Conservation (phyloP, 495 filamentous ascomycete genomes). For the Aspergillus baeticus region DNA sequence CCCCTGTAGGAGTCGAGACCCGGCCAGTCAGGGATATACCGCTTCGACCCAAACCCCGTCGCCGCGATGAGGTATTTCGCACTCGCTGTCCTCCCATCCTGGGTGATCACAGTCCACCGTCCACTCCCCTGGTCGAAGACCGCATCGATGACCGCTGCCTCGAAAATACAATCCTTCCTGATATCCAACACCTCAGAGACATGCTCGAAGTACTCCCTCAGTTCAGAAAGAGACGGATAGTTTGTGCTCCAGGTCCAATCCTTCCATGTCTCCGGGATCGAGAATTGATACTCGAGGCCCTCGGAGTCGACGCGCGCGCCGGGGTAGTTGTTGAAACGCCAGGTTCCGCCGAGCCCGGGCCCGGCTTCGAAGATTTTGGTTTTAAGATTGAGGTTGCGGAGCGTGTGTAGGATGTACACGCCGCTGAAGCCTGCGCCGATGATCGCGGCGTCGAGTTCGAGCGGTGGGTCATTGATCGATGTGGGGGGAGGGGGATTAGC, state of each 20-base stretch:
- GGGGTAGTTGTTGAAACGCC: slow-evolving; percentile 54
- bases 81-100: slow-evolving; percentile 42
- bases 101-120: slow-evolving; percentile 48
- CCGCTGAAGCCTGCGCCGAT: slow-evolving; percentile 53
- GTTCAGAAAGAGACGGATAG: slow-evolving; percentile 51
- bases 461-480: slow-evolving; percentile 22
- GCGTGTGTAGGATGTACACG: slow-evolving; percentile 32
- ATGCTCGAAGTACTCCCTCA: slow-evolving; percentile 56
- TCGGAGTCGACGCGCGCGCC: slow-evolving; percentile 48
- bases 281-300: slow-evolving; percentile 52
- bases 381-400: slow-evolving; percentile 27
- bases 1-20: slow-evolving; percentile 18
- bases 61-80: slow-evolving; percentile 50
- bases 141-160: slow-evolving; percentile 45
- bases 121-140: slow-evolving; percentile 38
- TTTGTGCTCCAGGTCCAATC: slow-evolving; percentile 52
- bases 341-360: slow-evolving; percentile 45
- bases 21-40: slow-evolving; percentile 17
- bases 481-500: background rate
- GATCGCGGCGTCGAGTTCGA: slow-evolving; percentile 49
- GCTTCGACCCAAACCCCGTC: slow-evolving; percentile 32
- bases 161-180: slow-evolving; percentile 51
- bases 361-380: slow-evolving; percentile 44
- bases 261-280: slow-evolving; percentile 50
- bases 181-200: slow-evolving; percentile 49